Percentiles rank a stretch among this genome's conserved stretches.
phyloP scores from a whole-genome alignment of 768 basidiomycete genomes.

The Tephrocybe sp. region DNA sequence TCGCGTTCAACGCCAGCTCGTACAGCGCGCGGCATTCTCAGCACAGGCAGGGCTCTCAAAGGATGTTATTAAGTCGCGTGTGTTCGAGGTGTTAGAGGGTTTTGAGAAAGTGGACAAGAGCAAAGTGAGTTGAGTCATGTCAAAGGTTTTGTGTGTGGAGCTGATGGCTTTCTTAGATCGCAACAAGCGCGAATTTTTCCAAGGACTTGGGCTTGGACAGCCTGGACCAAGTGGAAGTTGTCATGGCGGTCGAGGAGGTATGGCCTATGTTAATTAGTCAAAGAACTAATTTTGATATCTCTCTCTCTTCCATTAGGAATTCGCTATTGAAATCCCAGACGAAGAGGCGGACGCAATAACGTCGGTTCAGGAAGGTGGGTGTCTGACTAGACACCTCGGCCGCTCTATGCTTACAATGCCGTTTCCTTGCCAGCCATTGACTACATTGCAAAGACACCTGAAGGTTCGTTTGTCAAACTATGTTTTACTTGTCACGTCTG shows the following conservation, averaged over 20 bases:
- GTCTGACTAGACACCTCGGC: constrained; percentile 1
- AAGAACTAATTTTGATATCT: neutral
- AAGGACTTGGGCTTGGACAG: constrained; percentile 92
- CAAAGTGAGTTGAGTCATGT: constrained; percentile 49
- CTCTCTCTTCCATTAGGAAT: constrained; percentile 61
- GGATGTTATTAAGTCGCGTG: constrained; percentile 69
- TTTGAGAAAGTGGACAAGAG: constrained; percentile 85
- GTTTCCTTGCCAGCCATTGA: constrained; percentile 70
- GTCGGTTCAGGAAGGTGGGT: constrained; percentile 86
- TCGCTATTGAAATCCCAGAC: constrained; percentile 97
- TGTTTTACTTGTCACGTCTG: constrained; percentile 9
- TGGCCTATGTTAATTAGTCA: constrained; percentile 10
- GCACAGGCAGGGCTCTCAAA: constrained; percentile 65
- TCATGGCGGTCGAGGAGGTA: constrained; percentile 98
- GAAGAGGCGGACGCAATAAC: constrained; percentile 93
- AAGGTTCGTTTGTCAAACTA: constrained; percentile 56
- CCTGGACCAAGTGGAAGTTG: constrained; percentile 95
- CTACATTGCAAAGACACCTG: constrained; percentile 91
- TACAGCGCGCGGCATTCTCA: constrained; percentile 57
- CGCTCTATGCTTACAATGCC: constrained; percentile 16
- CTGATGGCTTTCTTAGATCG: constrained; percentile 19
- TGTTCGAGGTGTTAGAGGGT: constrained; percentile 81
- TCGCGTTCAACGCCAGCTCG: constrained; percentile 36
- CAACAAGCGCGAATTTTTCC: constrained; percentile 51
- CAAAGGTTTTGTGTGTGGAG: neutral